Conservation (phyloP, 768 basidiomycete species). For the Rhodocollybia butyracea region DNA sequence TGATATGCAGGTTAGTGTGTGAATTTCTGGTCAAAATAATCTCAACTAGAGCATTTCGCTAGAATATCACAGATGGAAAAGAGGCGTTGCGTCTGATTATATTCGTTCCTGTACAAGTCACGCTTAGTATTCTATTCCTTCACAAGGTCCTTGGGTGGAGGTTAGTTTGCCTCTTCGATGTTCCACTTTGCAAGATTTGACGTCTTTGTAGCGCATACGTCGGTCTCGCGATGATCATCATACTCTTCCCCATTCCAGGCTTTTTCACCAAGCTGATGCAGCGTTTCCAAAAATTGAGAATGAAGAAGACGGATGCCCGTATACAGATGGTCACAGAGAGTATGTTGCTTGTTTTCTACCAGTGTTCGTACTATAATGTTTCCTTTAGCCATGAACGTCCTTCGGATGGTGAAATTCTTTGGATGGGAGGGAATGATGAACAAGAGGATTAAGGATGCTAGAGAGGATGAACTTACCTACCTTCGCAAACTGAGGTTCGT, state of each 20-base stretch:
- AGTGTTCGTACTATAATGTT: background rate
- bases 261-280: constrained; percentile 47
- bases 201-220: constrained; percentile 43
- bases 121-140: constrained; percentile 37
- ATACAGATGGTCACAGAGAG: constrained; percentile 62
- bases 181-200: background rate
- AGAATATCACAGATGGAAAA: constrained; percentile 21
- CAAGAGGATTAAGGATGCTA: constrained; percentile 46
- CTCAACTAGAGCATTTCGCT: background rate
- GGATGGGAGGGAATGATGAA: constrained; percentile 61
- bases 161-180: constrained; percentile 17
- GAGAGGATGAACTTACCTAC: constrained; percentile 57
- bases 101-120: constrained; percentile 38
- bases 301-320: constrained; percentile 58
- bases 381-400: constrained; percentile 48
- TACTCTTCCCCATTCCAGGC: constrained; percentile 56
- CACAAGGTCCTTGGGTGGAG: constrained; percentile 47
- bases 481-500: constrained; percentile 52
- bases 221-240: constrained; percentile 49
- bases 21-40: background rate
- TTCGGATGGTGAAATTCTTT: constrained; percentile 72
- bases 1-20: constrained; percentile 40
- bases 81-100: constrained; percentile 31
- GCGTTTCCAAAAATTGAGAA: constrained; percentile 42
- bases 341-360: constrained; percentile 20